Evolutionary conservation across 2,329 filamentous ascomycete species (phyloP), one percentile per base, ranked within the genome.

Genomic region (Pleoardoris graminearum): DNA sequence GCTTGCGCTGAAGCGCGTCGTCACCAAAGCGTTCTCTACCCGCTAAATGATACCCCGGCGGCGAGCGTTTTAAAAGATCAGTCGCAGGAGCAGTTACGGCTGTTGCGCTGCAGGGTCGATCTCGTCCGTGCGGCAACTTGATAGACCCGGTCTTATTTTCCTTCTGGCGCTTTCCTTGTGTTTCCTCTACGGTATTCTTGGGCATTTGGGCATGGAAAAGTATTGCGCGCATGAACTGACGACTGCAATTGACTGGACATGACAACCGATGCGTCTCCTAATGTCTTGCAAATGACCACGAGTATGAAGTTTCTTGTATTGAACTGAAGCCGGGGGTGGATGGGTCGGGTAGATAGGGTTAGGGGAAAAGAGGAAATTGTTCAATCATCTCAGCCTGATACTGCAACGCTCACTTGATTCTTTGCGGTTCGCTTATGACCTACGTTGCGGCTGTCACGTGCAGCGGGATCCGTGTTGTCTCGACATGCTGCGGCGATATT

Each of bases 21-120:
- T 99, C 70, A 99, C 94, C 80, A 99, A 97, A 89, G 92, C 90
- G 70, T 96, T 96, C 90, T 87, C 90, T 62, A 92, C 90, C 73
- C 87, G 90, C 79, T 96, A 92, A 64, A 54, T 53, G 61, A 48
- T 42, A 46, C 42, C 48, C 51, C 54, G 48, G 55, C 46, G 50
- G 47, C 43, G 54, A 58, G 49, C 50, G 57, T 50, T 43, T 19
- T 29, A 21, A 38, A 60, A 63, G 53, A 54, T 55, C 50, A 53
- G 57, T 57, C 54, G 62, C 64, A 63, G 59, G 53, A 61, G 59
- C 65, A 68, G 29, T 29, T 53, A 62, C 61, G 64, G 50, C 47
- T 53, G 33, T 37, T 37, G 44, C 16, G 23, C 23, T 60, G 61
- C 60, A 55, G 52, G 16, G n/a, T 37, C 32, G 38, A 64, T 62